Percentiles rank a stretch among this genome's conserved stretches.
phyloP scores from a whole-genome alignment of 73 alveolate genomes.

The Breviolum minutum region DNA sequence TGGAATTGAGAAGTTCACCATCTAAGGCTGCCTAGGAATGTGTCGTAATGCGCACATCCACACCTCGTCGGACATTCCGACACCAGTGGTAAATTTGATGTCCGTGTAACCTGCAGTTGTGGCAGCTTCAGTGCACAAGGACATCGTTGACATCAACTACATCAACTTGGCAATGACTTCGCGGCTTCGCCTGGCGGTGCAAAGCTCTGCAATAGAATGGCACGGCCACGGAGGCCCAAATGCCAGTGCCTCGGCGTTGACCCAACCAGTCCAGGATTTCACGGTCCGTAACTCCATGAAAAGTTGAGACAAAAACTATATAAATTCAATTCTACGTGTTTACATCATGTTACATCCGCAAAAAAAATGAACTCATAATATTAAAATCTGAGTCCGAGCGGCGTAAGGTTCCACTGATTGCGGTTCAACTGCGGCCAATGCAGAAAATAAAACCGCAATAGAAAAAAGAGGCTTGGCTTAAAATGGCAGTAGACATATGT shows the following conservation, averaged over 20 bases:
- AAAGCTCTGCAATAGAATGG: constrained; percentile 28
- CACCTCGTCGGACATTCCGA: constrained; percentile 54
- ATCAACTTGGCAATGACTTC: no score
- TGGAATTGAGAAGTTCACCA: no score
- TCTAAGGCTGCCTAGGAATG: not conserved
- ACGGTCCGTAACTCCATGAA: not conserved
- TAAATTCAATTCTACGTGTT: not conserved
- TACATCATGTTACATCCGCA: not conserved
- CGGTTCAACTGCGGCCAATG: no score
- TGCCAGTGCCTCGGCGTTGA: constrained; percentile 37
- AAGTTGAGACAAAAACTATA: not conserved
- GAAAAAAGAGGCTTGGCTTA: no score
- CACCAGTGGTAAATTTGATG: constrained; percentile 21
- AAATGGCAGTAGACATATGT: no score
- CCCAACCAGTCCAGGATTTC: not conserved
- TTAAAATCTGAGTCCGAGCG: no score
- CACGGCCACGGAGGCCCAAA: constrained; percentile 39
- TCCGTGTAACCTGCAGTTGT: constrained; percentile 18
- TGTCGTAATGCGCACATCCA: not conserved
- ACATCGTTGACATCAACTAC: not conserved
- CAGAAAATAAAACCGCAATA: no score
- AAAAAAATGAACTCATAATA: no score
- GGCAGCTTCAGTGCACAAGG: no score
- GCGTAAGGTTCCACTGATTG: no score
- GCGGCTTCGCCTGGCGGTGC: constrained; percentile 44